Evolutionary conservation across 2,329 filamentous ascomycete species (phyloP).

Genomic region (Pseudogymnoascus sp.): DNA sequence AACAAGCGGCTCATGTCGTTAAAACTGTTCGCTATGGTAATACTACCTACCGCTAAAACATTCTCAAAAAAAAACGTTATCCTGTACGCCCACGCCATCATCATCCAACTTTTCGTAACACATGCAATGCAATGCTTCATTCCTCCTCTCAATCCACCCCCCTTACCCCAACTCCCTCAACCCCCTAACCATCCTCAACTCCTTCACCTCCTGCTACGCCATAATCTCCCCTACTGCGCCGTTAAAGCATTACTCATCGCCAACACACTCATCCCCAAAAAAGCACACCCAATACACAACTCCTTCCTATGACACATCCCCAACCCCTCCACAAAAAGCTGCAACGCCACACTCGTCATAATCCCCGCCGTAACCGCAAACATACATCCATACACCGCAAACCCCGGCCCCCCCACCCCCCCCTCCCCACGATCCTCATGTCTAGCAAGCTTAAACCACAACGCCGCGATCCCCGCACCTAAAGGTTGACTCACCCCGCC

Average conservation of each 20-base stretch:
- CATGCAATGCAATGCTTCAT: neutral
- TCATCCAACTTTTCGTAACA: neutral
- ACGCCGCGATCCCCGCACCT: constrained; percentile 72
- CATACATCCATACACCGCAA: constrained; percentile 65
- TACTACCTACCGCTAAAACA: neutral
- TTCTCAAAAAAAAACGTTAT: neutral
- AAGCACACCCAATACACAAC: constrained; percentile 71
- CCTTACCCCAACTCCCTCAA: neutral
- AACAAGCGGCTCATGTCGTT: neutral
- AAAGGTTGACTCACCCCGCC: constrained; percentile 82
- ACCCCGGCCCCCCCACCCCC: constrained; percentile 32
- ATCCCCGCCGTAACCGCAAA: constrained; percentile 89
- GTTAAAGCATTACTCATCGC: constrained; percentile 79
- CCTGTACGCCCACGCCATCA: neutral
- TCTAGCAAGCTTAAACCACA: constrained; percentile 73
- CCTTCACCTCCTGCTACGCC: too few relatives aligned
- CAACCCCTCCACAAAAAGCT: constrained; percentile 79
- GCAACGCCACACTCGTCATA: constrained; percentile 87
- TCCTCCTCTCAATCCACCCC: neutral
- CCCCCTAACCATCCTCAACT: too few relatives aligned
- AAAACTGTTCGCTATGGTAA: neutral
- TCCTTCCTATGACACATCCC: constrained; percentile 72
- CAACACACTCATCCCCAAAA: constrained; percentile 79
- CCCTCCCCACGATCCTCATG: constrained; percentile 35
- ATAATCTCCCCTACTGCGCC: constrained; percentile 37